Percentiles rank a stretch among this genome's conserved stretches.
Evolutionary conservation across 169 alveolate species (phyloP).

Genomic region (Babesia bovis): DNA sequence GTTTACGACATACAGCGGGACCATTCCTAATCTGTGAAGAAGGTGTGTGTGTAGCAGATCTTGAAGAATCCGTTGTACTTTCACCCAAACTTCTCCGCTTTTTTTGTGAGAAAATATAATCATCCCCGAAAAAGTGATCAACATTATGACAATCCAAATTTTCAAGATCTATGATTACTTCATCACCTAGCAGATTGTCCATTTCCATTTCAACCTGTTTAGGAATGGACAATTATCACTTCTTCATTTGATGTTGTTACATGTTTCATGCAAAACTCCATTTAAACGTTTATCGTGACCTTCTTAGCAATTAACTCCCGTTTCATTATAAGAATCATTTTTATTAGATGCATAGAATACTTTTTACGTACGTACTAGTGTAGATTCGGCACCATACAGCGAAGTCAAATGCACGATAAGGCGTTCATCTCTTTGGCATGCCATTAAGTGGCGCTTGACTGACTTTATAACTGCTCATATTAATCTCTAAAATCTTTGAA

Average conservation of each 20-base stretch:
- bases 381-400: constrained; percentile 66
- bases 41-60: too few species aligned
- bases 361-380: constrained; percentile 24
- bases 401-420: constrained; percentile 60
- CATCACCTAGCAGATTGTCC: too few species aligned
- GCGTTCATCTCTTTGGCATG: constrained; percentile 49
- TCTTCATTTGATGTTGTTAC: background rate
- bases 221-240: too few species aligned
- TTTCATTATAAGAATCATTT: background rate
- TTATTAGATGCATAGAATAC: background rate
- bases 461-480: background rate
- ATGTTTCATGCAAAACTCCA: background rate
- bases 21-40: background rate
- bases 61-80: too few species aligned
- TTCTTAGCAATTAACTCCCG: background rate
- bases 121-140: too few species aligned
- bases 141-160: too few species aligned
- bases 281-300: background rate
- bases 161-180: too few species aligned
- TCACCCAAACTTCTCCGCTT: too few species aligned
- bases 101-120: too few species aligned
- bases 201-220: too few species aligned
- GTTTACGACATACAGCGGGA: background rate
- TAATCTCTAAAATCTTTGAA: constrained; percentile 24
- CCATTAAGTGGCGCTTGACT: constrained; percentile 12